Conservation (phyloP, 495 filamentous ascomycete species). For the Aspergillus kassunensis region DNA sequence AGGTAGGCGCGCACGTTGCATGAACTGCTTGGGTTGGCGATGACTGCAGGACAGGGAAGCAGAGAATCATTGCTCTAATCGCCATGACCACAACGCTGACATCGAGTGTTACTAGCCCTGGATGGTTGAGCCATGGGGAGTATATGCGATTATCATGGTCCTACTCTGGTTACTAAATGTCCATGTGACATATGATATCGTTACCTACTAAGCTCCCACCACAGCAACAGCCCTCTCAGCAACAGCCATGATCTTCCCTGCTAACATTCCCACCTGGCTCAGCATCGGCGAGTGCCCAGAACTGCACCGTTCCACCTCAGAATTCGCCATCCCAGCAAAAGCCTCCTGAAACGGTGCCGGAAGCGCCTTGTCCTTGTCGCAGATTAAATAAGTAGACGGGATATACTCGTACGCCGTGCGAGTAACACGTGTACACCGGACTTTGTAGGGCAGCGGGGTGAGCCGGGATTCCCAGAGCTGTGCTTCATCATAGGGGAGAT, state of each 20-base stretch:
- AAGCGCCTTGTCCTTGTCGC: slow-evolving; percentile 5
- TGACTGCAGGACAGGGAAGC: no score
- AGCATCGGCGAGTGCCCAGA: slow-evolving; percentile 5
- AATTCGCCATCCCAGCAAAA: slow-evolving; percentile 6
- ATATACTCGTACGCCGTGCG: slow-evolving; percentile 9
- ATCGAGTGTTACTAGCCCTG: no score
- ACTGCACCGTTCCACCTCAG: slow-evolving; percentile 4
- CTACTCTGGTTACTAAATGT: no score
- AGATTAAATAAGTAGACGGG: slow-evolving; percentile 7
- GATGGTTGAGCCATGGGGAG: no score
- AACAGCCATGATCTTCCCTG: background rate
- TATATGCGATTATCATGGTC: no score
- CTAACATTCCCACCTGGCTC: background rate
- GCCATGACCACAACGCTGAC: no score
- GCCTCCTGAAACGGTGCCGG: slow-evolving; percentile 1
- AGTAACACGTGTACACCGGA: background rate
- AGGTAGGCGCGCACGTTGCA: no score
- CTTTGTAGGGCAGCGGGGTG: slow-evolving; percentile 6
- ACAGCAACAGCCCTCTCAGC: background rate
- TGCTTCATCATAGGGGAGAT: background rate
- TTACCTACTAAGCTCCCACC: background rate
- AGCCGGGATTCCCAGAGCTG: slow-evolving; percentile 9
- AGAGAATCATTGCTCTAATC: no score
- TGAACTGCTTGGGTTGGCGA: no score
- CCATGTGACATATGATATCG: no score